Conservation (phyloP, 345 rosid species). For the Linum tenue region DNA sequence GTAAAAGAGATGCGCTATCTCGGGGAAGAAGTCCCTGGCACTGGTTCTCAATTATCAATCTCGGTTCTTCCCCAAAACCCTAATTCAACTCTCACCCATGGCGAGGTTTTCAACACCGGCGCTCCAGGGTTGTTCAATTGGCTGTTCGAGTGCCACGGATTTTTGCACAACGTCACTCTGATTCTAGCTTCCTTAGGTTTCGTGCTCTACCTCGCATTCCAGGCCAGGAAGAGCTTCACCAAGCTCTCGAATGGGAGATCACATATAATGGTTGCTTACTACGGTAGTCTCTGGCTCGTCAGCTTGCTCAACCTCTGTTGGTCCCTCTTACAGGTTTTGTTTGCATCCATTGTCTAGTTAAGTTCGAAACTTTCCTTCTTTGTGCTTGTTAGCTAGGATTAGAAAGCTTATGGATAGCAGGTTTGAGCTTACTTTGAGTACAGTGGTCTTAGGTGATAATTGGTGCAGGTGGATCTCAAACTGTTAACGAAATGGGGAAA, state of each 20-base stretch:
- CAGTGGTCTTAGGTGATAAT: neutral
- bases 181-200: slow-evolving; percentile 50
- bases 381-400: neutral
- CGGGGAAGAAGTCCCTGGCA: slow-evolving; percentile 12
- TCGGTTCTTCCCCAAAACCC: slow-evolving; percentile 21
- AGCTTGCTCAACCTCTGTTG: slow-evolving; percentile 84
- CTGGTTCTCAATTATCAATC: neutral
- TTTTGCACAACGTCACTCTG: slow-evolving; percentile 55
- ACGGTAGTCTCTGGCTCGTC: slow-evolving; percentile 74
- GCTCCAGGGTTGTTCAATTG: slow-evolving; percentile 32
- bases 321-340: slow-evolving; percentile 68
- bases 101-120: slow-evolving; percentile 12
- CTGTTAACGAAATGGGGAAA: neutral
- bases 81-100: slow-evolving; percentile 16
- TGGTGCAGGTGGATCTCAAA: neutral
- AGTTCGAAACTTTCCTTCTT: neutral
- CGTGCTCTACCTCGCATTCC: slow-evolving; percentile 53
- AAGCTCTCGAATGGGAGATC: slow-evolving; percentile 78
- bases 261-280: slow-evolving; percentile 69
- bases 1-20: neutral
- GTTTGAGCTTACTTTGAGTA: neutral
- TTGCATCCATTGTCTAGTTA: too few relatives aligned
- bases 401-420: neutral
- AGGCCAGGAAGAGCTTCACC: slow-evolving; percentile 56
- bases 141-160: slow-evolving; percentile 75